Conservation (phyloP, 2,329 filamentous ascomycete genomes). For the Leptographium galeiforme region DNA sequence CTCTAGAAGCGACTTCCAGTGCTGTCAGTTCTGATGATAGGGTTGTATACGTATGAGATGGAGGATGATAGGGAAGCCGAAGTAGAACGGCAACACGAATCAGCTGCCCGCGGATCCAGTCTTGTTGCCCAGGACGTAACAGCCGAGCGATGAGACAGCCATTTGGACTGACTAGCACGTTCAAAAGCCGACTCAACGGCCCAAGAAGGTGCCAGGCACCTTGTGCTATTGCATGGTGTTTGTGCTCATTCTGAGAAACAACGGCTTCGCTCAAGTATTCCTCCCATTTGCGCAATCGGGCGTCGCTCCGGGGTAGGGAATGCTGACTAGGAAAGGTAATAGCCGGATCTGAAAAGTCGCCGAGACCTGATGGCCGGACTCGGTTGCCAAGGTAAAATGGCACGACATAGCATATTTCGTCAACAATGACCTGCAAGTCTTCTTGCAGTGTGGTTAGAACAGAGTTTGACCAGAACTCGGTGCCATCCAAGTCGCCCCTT, state of each 20-base stretch:
- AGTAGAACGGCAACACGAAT: background rate
- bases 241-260: background rate
- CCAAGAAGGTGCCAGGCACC: conserved; percentile 1
- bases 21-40: background rate
- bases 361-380: background rate
- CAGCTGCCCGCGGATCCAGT: background rate
- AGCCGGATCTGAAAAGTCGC: background rate
- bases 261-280: background rate
- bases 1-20: background rate
- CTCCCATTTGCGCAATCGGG: background rate
- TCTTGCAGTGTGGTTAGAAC: background rate
- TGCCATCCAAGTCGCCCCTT: background rate
- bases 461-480: background rate
- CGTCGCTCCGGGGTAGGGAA: background rate
- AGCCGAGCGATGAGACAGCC: background rate
- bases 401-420: background rate
- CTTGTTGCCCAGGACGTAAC: background rate
- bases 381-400: conserved; percentile 1
- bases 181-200: background rate
- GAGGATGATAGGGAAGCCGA: background rate
- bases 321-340: conserved; percentile 1
- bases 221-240: background rate
- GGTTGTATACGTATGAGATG: background rate
- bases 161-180: background rate
- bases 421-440: background rate